Evolutionary conservation across 73 alveolate genomes (phyloP).

Genomic region (Tetrahymena elliotti): DNA sequence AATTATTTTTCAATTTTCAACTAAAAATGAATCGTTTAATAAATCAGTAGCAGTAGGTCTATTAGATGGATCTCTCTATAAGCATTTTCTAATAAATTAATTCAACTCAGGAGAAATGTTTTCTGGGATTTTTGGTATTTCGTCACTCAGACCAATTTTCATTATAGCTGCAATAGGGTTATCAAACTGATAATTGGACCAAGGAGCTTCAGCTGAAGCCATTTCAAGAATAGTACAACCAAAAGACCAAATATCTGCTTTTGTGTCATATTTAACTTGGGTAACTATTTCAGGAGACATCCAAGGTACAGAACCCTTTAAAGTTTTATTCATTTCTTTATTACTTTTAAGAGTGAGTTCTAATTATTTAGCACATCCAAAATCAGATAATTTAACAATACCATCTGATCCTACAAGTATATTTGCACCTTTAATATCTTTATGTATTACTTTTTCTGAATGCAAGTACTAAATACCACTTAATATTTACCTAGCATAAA

Average conservation of each 20-base stretch:
- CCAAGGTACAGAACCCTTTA: slow-evolving; percentile 33
- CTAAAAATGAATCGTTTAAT: slow-evolving; percentile 26
- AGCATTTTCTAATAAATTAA: slow-evolving; percentile 18
- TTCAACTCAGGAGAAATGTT: background rate
- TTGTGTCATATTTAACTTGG: background rate
- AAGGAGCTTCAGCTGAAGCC: slow-evolving; percentile 36
- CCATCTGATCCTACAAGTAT: slow-evolving; percentile 76
- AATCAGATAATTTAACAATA: slow-evolving; percentile 77
- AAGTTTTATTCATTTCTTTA: background rate
- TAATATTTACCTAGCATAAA: slow-evolving; percentile 44
- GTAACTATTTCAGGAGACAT: slow-evolving; percentile 40
- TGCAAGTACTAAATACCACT: slow-evolving; percentile 76
- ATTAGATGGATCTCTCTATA: slow-evolving; percentile 11
- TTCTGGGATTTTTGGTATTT: slow-evolving; percentile 40
- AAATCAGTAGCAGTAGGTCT: slow-evolving; percentile 43
- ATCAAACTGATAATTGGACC: slow-evolving; percentile 28
- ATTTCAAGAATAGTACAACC: slow-evolving; percentile 42
- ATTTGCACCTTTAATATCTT: slow-evolving; percentile 91
- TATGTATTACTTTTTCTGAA: slow-evolving; percentile 58
- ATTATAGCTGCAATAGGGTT: slow-evolving; percentile 25
- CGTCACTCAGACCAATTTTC: slow-evolving; percentile 4
- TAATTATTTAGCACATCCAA: slow-evolving; percentile 59
- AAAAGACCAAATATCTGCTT: slow-evolving; percentile 54
- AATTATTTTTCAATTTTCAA: background rate
- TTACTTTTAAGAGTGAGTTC: slow-evolving; percentile 22